Evolutionary conservation across 768 basidiomycete genomes (phyloP).

Genomic region (Pleurotus djamor): DNA sequence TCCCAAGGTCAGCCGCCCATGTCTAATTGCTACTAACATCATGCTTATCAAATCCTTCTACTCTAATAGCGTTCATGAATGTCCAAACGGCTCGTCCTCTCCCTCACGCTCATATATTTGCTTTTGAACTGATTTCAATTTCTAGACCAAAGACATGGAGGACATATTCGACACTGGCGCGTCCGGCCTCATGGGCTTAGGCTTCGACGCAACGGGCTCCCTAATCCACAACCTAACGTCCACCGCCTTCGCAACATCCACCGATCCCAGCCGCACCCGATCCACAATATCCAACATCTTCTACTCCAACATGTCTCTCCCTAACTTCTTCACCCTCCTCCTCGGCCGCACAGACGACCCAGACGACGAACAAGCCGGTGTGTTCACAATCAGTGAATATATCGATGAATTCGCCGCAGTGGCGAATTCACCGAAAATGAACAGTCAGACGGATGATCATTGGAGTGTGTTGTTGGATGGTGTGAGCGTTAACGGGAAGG

Average conservation of each 20-base stretch:
- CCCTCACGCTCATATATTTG: not conserved
- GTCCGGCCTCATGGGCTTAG: not conserved
- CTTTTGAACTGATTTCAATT: not conserved
- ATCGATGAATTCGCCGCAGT: conserved; percentile 48
- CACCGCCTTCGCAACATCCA: conserved; percentile 34
- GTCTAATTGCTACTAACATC: not conserved
- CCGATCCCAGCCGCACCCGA: conserved; percentile 33
- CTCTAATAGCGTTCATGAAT: conserved; percentile 3
- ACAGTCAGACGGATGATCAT: conserved; percentile 51
- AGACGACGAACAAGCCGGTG: conserved; percentile 49
- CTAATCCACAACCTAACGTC: conserved; percentile 23
- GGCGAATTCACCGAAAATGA: conserved; percentile 45
- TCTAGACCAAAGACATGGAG: not conserved
- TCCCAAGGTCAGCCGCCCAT: conserved; percentile 43
- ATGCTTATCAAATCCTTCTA: not conserved
- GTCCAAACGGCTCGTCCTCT: not conserved
- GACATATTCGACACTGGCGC: not conserved
- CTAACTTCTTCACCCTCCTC: conserved; percentile 62
- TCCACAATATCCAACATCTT: conserved; percentile 68
- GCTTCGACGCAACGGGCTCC: not conserved
- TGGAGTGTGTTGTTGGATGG: conserved; percentile 50
- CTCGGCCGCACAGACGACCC: conserved; percentile 61
- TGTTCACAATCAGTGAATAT: conserved; percentile 61
- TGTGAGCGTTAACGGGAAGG: conserved; percentile 56
- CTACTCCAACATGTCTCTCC: conserved; percentile 47